Base-by-base conservation (phyloP, 805 yeast species). In the Candida ipomoeae region DNA sequence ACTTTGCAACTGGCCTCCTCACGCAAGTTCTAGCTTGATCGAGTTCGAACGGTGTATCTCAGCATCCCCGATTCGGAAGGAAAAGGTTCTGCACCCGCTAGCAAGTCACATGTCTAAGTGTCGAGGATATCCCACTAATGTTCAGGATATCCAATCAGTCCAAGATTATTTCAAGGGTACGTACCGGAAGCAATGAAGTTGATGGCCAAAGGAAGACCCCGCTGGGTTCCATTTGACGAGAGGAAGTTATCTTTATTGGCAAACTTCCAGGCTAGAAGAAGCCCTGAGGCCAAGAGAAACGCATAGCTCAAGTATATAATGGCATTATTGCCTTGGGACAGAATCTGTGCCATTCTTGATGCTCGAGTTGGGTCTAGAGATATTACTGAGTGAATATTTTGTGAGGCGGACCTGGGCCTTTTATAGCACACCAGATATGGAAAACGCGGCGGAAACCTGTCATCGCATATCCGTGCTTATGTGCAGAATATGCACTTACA, bases 141-240 rank as follows among this genome's bases (percentile, higher is more conserved):
- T 26, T 8, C 11, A 26, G 29, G 29, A 26, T 8, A 26, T 10
- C 29, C 5, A 26, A 8, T 26, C 29, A 26, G 29, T 26, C 29
- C 29, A 26, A 26, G 11, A 8, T 2, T 26, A 8, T 26, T 8
- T 26, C 29, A 50, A 32, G 21, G 21, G 7, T 21, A 84, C 87
- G 72, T 75, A 80, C 96, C 96, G 57, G 95, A 84, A 46, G 97
- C 97, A 48, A 91, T 82, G 64, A 91, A 91, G 66, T 91, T 91
- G 53, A 91, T 74, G 1, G 96, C 87, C 58, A 91, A 71, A 0
- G 96, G 96, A 14, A 89, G 33, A 26, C 89, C 95, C 40, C 75
- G 75, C 60, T 87, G 91, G 0, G 96, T 82, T 11, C 94, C 85
- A 68, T 90, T 88, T 3, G 91, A 84, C 2, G 90, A 77, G 48